Base-by-base conservation (phyloP, 768 basidiomycete species). In the Tylopilus balloui region DNA sequence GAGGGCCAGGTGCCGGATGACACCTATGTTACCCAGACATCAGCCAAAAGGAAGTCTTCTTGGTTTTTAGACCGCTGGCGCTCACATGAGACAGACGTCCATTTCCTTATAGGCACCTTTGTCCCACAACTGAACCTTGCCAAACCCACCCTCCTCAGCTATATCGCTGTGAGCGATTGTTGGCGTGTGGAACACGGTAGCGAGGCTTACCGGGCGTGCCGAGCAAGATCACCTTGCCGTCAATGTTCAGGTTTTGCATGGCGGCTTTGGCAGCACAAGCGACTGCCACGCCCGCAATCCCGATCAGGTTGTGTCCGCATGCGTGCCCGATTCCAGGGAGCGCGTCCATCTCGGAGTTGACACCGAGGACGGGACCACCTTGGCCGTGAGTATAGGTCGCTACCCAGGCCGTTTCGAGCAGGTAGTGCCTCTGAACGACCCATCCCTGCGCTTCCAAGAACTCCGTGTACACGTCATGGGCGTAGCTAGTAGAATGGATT, bases 241-340 rank as follows among this genome's bases (percentile, higher is more conserved):
- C 58, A 27, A 90, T 80, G 50, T 81, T 64, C 52, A 82, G 77
- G 45, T 79, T 71, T 51, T 81, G 71, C 51, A 90, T 68, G 0
- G 77, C 84, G 5, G 73, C 73, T 60, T 83, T 83, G 25, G 83
- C 75, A 0, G 81, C 84, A 47, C 80, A 74, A 0, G 88, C 83
- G 23, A 87, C 75, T 1, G 81, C 87, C 6, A 89, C 82, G 1
- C 87, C 87, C 51, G 73, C 59, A 20, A 89, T 83, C 0, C 84
- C 88, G 43, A 91, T 90, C 38, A 91, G 70, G 55, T 90, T 90
- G 59, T 90, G 88, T 1, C 88, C 88, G 56, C 88, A 91, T 0
- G 83, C 85, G 57, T 87, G 86, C 0, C 85, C 80, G 31, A 82
- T 69, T 1, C 78, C 70, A 27, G 66, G 66, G 6, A 84, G 68